Base-by-base conservation (phyloP, 768 basidiomycete species). In the Boletus vermiculosoides region DNA sequence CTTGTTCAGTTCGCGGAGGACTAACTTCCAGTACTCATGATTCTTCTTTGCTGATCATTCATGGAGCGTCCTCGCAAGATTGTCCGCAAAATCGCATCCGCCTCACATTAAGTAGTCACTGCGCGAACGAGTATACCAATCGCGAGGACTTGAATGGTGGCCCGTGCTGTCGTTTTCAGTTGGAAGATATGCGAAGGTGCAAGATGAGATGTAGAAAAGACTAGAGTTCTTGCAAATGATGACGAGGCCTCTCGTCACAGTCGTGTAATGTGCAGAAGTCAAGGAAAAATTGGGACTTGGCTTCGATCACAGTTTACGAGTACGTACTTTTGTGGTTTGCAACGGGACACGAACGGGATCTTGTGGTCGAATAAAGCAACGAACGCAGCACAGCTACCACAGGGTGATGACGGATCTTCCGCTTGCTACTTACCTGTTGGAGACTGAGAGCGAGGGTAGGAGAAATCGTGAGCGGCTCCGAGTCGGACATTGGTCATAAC, bases 1-100 rank as follows among this genome's bases (percentile, higher is more conserved):
- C 36, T 39, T 39, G 9, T 8, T 39, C 37, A 18, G 37, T 18
- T 39, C 7, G 16, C n/a, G n/a, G 9, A 16, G 16, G 36, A 37
- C 15, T 6, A 39, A n/a, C 18, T 5, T 30, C 3, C 30, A 40
- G n/a, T 2, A 5, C 10, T 40, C 20, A 42, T 11, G 22, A 22
- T 42, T 22, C 41, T 5, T 9, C 25, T 7, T 45, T 12, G 10
- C 7, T 46, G 30, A 16, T 33, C 22, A 23, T 12, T 31, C 49
- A 60, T 57, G 48, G 47, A 50, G 12, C 49, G 55, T 22, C 46
- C 57, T 10, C 44, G 57, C 22, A 28, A 28, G 28, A 28, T 28
- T 28, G 28, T 28, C 28, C 5, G 8, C 23, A 58, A 46, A 12
- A 40, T 58, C 3, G 33, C 49, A 18, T 50, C 58, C 15, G 49